Percentiles rank a stretch among this genome's conserved stretches.
phyloP scores from a whole-genome alignment of 768 basidiomycete species.

The Trametes gibbosa region DNA sequence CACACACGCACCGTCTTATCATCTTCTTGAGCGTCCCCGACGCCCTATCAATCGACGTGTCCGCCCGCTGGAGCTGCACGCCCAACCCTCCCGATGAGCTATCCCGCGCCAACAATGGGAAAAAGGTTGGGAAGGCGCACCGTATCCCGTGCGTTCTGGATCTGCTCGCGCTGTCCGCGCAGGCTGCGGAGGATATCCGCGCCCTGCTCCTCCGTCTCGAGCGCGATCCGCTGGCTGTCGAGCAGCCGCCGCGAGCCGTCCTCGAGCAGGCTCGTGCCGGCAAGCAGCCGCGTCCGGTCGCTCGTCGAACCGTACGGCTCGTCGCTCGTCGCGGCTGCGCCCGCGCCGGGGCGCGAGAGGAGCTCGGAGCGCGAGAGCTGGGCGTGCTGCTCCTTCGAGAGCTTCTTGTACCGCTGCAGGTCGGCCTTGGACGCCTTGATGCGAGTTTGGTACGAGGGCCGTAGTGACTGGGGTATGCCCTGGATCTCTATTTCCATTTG shows the following conservation, averaged over 20 bases:
- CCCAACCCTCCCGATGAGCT: background rate
- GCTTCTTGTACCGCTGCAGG: conserved; percentile 77
- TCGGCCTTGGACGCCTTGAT: conserved; percentile 74
- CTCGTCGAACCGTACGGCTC: conserved; percentile 73
- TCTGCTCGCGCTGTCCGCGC: conserved; percentile 86
- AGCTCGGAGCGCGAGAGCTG: conserved; percentile 75
- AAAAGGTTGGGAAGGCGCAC: conserved; percentile 40
- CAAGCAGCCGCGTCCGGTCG: conserved; percentile 77
- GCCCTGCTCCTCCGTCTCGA: conserved; percentile 96
- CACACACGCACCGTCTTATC: conserved; percentile 77
- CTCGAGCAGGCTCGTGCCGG: conserved; percentile 74
- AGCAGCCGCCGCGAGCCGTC: conserved; percentile 84
- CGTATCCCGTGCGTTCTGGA: conserved; percentile 88
- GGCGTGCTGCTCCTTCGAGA: conserved; percentile 67
- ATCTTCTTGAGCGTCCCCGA: conserved; percentile 92
- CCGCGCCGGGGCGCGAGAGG: conserved; percentile 47
- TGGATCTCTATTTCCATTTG: conserved; percentile 99
- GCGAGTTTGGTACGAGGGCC: conserved; percentile 71
- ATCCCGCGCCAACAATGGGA: background rate
- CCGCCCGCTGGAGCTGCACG: conserved; percentile 76
- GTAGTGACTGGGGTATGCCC: conserved; percentile 85
- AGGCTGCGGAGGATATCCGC: conserved; percentile 88
- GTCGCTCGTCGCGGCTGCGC: conserved; percentile 50
- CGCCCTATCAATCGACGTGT: conserved; percentile 86
- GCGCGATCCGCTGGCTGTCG: conserved; percentile 86